phyloP scores from a whole-genome alignment of 2,329 filamentous ascomycete species.

The Neodidymelliopsis sp. region DNA sequence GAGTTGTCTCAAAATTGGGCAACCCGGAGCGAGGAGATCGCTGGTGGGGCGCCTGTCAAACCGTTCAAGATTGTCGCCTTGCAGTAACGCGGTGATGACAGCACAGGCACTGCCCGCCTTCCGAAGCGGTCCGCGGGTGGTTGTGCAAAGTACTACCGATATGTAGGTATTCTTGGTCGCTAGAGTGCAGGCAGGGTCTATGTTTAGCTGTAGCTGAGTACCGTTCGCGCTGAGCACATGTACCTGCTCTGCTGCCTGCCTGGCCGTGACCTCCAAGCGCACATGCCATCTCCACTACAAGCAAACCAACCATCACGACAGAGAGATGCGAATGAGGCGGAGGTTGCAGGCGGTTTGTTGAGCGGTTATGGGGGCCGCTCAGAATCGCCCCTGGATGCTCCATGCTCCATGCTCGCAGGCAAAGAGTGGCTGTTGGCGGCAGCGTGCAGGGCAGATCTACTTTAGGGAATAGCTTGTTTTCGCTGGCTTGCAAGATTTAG shows the following conservation, averaged over 20 bases:
- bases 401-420: background rate
- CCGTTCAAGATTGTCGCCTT: slow-evolving; percentile 14
- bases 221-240: background rate
- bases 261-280: too few relatives aligned
- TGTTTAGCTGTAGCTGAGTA: background rate
- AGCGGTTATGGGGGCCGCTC: too few relatives aligned
- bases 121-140: background rate
- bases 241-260: background rate
- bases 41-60: slow-evolving; percentile 26
- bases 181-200: background rate
- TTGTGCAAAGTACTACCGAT: background rate
- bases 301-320: too few relatives aligned
- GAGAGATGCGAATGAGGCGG: too few relatives aligned
- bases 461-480: slow-evolving; percentile 31
- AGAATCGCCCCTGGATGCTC: too few relatives aligned
- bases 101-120: slow-evolving; percentile 20
- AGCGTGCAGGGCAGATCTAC: slow-evolving; percentile 22
- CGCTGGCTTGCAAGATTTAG: slow-evolving; percentile 27
- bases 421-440: background rate
- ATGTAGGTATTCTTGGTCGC: background rate
- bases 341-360: too few relatives aligned
- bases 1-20: slow-evolving; percentile 33
- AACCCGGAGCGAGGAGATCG: slow-evolving; percentile 43
- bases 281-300: too few relatives aligned
- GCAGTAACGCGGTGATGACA: slow-evolving; percentile 4